These are phyloP conservation scores for Achaetomium macrosporum DNA, from an alignment of 2,329 filamentous ascomycete genomes.

Conservation along the genomic window DNA sequence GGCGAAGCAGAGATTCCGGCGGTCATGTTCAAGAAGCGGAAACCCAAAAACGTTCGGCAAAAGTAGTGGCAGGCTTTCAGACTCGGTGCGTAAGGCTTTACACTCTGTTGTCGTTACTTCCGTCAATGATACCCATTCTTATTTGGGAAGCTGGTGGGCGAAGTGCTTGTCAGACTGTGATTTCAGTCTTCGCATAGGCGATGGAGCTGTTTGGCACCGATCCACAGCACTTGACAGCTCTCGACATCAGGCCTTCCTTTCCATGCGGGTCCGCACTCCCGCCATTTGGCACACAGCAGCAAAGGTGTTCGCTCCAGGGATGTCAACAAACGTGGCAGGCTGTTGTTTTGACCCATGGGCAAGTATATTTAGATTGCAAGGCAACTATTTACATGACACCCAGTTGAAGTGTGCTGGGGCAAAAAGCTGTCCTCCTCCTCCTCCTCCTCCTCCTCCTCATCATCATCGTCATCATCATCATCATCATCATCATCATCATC, in stretches of 20 bases:
- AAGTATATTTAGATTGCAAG: slow-evolving; percentile 6
- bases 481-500: neutral
- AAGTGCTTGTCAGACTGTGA: no score
- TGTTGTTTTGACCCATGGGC: slow-evolving; percentile 5
- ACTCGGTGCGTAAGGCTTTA: neutral
- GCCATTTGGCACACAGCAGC: no score
- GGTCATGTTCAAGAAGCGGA: slow-evolving; percentile 76
- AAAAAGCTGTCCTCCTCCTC: no score
- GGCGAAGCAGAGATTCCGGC: slow-evolving; percentile 30
- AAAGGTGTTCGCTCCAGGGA: neutral
- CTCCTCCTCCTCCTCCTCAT: no score
- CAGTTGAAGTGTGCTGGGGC: no score
- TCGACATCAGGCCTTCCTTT: no score
- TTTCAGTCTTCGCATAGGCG: no score
- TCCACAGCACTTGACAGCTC: no score
- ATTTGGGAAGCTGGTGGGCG: no score
- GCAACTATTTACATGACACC: slow-evolving; percentile 6
- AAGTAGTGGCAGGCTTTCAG: slow-evolving; percentile 35
- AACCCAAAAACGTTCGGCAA: slow-evolving; percentile 59
- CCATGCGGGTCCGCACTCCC: no score
- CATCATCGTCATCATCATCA: no score
- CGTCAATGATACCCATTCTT: slow-evolving; percentile 3
- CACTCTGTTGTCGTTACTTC: neutral
- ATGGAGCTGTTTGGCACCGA: no score
- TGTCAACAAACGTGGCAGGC: neutral